Conservation (phyloP, 495 filamentous ascomycete genomes). For the Neurospora tetrasperma region DNA sequence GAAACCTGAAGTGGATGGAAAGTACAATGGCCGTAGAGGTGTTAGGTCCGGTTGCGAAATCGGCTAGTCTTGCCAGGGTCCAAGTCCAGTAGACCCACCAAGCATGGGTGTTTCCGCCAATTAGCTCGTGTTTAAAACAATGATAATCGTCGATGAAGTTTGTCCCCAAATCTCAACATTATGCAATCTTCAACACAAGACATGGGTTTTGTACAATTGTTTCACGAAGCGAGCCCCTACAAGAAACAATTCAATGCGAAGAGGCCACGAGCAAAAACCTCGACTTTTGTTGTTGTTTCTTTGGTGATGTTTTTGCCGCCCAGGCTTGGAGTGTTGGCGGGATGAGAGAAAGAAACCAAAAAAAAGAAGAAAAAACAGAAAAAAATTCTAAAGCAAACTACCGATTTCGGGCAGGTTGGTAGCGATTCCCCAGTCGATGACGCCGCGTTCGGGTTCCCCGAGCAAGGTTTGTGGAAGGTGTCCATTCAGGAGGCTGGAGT, state of each 20-base stretch:
- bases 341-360: too few species aligned
- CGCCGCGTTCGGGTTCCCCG: neutral
- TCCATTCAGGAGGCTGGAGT: neutral
- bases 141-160: neutral
- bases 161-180: neutral
- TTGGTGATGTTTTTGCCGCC: neutral
- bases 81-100: neutral
- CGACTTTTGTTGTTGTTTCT: neutral
- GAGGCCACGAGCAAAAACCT: neutral
- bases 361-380: too few species aligned
- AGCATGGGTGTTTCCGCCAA: neutral
- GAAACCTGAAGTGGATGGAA: neutral
- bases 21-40: neutral
- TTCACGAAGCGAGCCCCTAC: neutral
- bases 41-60: neutral
- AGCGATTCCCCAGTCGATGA: neutral
- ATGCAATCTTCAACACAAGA: neutral
- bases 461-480: neutral
- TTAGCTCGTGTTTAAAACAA: neutral
- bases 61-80: neutral
- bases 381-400: neutral
- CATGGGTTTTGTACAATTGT: neutral
- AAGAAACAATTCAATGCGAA: neutral
- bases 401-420: neutral
- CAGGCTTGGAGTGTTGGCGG: neutral